phyloP scores from a whole-genome alignment of 148 eudicot species.

The Cornus suecica region DNA sequence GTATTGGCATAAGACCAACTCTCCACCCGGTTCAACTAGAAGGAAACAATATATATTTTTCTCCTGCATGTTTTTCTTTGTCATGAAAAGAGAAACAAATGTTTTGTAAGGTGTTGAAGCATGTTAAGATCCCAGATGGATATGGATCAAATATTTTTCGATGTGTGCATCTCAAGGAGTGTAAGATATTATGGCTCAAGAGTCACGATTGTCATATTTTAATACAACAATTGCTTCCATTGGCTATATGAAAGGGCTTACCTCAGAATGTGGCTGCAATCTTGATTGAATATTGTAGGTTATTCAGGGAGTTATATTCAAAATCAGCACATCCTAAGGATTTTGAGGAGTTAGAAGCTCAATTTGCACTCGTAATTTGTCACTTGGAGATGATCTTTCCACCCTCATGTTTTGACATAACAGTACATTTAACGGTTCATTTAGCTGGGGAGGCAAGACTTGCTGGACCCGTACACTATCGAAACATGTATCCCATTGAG shows the following conservation, averaged over 20 bases:
- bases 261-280: conserved; percentile 2
- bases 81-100: not conserved
- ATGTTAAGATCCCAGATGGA: conserved; percentile 10
- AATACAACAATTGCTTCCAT: conserved; percentile 8
- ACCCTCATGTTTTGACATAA: not conserved
- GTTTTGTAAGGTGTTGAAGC: conserved; percentile 13
- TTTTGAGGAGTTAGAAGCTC: not conserved
- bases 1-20: not conserved
- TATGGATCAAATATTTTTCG: conserved; percentile 13
- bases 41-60: not conserved
- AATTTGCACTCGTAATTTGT: not conserved
- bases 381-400: not conserved
- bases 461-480: conserved; percentile 6
- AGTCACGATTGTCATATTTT: conserved; percentile 13
- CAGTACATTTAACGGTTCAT: too few species aligned
- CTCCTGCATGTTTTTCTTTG: conserved; percentile 1
- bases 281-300: conserved; percentile 7
- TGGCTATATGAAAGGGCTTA: not conserved
- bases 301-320: conserved; percentile 4
- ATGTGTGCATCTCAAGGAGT: not conserved
- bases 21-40: not conserved
- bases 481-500: conserved; percentile 6
- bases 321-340: not conserved
- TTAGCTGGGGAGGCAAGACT: not conserved
- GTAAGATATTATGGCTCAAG: conserved; percentile 6